A percentile compares a stretch with the other conserved stretches of the same genome.
Conservation (phyloP, 805 yeast genomes). For the Wickerhamiella musiphila region DNA sequence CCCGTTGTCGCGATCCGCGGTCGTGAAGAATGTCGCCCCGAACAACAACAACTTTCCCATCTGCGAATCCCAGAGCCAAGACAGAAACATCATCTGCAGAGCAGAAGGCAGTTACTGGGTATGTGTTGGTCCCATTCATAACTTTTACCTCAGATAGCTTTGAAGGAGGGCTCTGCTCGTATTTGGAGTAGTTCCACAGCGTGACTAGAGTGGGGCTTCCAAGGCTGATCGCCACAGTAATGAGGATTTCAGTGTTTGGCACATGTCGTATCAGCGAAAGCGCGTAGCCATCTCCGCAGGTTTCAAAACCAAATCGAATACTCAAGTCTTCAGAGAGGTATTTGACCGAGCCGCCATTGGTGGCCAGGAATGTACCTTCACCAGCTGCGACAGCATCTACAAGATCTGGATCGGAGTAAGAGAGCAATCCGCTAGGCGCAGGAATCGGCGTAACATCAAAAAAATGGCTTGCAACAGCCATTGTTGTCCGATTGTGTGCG, state of each 20-base stretch:
- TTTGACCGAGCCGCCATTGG: slow-evolving; percentile 34
- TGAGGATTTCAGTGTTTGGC: slow-evolving; percentile 32
- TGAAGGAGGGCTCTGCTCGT: slow-evolving; percentile 20
- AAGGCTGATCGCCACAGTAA: slow-evolving; percentile 53
- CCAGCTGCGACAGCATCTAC: slow-evolving; percentile 45
- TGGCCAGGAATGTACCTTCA: slow-evolving; percentile 42
- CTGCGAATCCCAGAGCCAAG: slow-evolving; percentile 61
- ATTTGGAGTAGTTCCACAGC: slow-evolving; percentile 44
- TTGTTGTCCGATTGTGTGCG: too few species aligned
- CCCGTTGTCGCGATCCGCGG: slow-evolving; percentile 74
- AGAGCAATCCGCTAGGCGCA: slow-evolving; percentile 57
- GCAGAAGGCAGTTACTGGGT: slow-evolving; percentile 55
- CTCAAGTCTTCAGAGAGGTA: slow-evolving; percentile 36
- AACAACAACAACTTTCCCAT: slow-evolving; percentile 65
- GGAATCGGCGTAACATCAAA: slow-evolving; percentile 68
- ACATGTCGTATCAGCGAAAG: slow-evolving; percentile 40
- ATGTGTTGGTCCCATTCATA: slow-evolving; percentile 57
- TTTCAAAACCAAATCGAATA: slow-evolving; percentile 33
- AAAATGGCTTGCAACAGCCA: too few species aligned
- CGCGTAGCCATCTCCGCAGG: slow-evolving; percentile 47
- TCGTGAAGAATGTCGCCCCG: slow-evolving; percentile 82
- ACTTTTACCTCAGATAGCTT: slow-evolving; percentile 48
- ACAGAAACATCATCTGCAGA: slow-evolving; percentile 40
- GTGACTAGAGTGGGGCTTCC: slow-evolving; percentile 53
- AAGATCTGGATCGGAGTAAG: slow-evolving; percentile 62